Percentiles rank a stretch among this genome's conserved stretches.
Evolutionary conservation across 352 stramenopile genomes (phyloP).

Genomic region (Achlya hypogyna): DNA sequence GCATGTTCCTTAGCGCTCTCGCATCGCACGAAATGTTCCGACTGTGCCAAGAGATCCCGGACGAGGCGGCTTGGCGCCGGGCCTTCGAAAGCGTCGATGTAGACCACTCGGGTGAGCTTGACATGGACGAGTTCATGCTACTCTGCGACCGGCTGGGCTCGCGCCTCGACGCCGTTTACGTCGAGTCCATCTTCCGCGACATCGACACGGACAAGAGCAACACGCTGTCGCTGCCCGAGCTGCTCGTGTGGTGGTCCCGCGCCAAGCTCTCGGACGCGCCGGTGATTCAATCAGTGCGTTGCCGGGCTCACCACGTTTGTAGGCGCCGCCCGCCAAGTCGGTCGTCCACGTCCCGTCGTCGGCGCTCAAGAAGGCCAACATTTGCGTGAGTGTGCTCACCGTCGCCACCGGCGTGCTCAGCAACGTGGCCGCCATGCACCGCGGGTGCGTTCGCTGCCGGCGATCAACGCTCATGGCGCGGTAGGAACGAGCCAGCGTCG

Average conservation of each 20-base stretch:
- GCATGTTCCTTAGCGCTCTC: neutral
- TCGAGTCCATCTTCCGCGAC: slow-evolving; percentile 14
- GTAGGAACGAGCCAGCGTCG: neutral
- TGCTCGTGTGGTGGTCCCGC: slow-evolving; percentile 10
- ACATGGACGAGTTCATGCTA: slow-evolving; percentile 6
- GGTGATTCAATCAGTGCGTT: neutral
- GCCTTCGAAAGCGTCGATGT: slow-evolving; percentile 2
- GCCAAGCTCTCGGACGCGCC: neutral
- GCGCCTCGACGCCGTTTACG: neutral
- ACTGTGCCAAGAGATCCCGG: neutral
- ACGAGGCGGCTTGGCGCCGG: neutral
- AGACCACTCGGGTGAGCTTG: slow-evolving; percentile 1
- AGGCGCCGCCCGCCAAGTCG: neutral
- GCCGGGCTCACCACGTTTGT: neutral
- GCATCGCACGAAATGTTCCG: slow-evolving; percentile 13
- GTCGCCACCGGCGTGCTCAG: slow-evolving; percentile 6
- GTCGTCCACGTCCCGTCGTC: slow-evolving; percentile 2
- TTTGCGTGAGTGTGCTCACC: neutral
- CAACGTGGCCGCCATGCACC: slow-evolving; percentile 4
- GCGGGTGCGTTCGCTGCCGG: neutral
- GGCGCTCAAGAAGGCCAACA: slow-evolving; percentile 1
- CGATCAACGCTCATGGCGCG: neutral
- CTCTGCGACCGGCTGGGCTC: neutral
- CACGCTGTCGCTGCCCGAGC: slow-evolving; percentile 8
- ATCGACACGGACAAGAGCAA: slow-evolving; percentile 11